A percentile compares a stretch with the other conserved stretches of the same genome.
These are phyloP conservation scores for Grosmannia huntii DNA, from an alignment of 2,329 filamentous ascomycete genomes.

Conservation along the genomic window DNA sequence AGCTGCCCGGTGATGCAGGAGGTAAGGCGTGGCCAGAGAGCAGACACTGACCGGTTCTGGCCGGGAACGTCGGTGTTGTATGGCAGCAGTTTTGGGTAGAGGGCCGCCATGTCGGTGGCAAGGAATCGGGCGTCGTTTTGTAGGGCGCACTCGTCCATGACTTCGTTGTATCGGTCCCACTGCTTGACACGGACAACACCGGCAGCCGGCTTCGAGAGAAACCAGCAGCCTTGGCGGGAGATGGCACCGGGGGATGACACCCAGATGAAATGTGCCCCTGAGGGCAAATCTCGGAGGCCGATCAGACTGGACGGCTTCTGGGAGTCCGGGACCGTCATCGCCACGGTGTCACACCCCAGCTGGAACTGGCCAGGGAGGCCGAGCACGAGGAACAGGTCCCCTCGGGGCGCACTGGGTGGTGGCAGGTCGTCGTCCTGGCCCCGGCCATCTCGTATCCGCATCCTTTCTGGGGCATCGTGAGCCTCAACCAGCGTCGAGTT, in stretches of 20 bases:
- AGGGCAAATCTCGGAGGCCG: constrained; percentile 41
- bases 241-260: constrained; percentile 33
- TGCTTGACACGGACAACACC: constrained; percentile 31
- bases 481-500: neutral
- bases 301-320: constrained; percentile 24
- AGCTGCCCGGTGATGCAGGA: constrained; percentile 30
- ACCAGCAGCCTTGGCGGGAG: constrained; percentile 46
- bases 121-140: constrained; percentile 32
- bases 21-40: constrained; percentile 41
- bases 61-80: constrained; percentile 17
- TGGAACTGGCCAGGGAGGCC: constrained; percentile 37
- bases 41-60: neutral
- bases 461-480: no score
- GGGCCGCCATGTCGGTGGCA: constrained; percentile 24
- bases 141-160: constrained; percentile 33
- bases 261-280: constrained; percentile 48
- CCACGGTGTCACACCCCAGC: constrained; percentile 39
- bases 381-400: constrained; percentile 40
- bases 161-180: constrained; percentile 45
- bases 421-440: constrained; percentile 9
- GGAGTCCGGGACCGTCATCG: constrained; percentile 25
- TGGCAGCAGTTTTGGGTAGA: constrained; percentile 29
- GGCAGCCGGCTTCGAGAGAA: constrained; percentile 24
- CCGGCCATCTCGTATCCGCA: neutral
- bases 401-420: constrained; percentile 14